Evolutionary conservation across 176 grass and related monocot species (phyloP).

Genomic region (Triticum urartu): DNA sequence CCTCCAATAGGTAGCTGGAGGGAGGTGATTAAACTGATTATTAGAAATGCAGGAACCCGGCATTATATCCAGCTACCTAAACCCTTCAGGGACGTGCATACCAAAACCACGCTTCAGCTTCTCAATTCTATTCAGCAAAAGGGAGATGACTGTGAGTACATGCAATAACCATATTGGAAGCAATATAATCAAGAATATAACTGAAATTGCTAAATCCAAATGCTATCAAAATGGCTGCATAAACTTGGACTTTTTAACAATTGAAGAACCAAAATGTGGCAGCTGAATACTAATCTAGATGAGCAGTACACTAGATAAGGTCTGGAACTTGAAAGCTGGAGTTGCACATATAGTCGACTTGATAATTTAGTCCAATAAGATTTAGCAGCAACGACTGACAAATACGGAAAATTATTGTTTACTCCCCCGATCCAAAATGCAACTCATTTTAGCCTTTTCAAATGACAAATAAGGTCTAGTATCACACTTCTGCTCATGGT

Average conservation of each 20-base stretch:
- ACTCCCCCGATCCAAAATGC: background rate
- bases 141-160: slow-evolving; percentile 22
- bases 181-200: background rate
- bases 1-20: slow-evolving; percentile 24
- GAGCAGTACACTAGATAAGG: background rate
- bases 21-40: slow-evolving; percentile 3
- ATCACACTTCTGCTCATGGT: background rate
- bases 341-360: background rate
- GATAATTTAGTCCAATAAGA: background rate
- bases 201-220: slow-evolving; percentile 15
- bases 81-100: slow-evolving; percentile 75
- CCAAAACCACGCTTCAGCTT: slow-evolving; percentile 93
- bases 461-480: too few species aligned
- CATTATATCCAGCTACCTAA: slow-evolving; percentile 46
- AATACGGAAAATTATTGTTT: background rate
- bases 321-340: background rate
- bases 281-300: background rate
- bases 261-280: background rate
- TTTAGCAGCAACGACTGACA: background rate
- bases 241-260: background rate
- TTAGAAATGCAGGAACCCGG: slow-evolving; percentile 18
- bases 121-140: slow-evolving; percentile 70
- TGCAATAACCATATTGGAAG: background rate
- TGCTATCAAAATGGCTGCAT: slow-evolving; percentile 8
- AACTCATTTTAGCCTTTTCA: too few species aligned